Conservation (phyloP, 179 eudicot genomes). For the Spinacia oleracea region DNA sequence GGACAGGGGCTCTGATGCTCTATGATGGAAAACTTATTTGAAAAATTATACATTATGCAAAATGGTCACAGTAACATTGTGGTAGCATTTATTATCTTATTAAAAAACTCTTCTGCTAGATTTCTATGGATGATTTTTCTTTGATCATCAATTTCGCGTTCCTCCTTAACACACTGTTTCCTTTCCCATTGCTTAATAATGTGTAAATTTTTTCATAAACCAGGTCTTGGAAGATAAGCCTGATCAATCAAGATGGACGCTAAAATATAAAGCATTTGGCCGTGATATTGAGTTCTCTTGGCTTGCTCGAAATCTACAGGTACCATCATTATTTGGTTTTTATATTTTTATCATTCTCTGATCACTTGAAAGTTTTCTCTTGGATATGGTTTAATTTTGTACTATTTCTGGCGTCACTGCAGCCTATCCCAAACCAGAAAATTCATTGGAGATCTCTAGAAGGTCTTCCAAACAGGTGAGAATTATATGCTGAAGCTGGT, state of each 20-base stretch:
- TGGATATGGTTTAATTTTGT: slow-evolving; percentile 8
- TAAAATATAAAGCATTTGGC: slow-evolving; percentile 87
- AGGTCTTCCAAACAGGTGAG: slow-evolving; percentile 93
- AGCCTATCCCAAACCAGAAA: slow-evolving; percentile 95
- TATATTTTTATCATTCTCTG: background rate
- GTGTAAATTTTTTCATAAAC: too few relatives aligned
- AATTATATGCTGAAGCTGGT: background rate
- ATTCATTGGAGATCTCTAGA: slow-evolving; percentile 97
- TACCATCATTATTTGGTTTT: slow-evolving; percentile 14
- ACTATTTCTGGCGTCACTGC: slow-evolving; percentile 28
- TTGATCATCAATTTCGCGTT: background rate
- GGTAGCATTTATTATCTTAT: background rate
- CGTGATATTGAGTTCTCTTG: slow-evolving; percentile 88
- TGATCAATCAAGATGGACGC: slow-evolving; percentile 79
- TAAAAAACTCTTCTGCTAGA: background rate
- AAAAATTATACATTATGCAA: background rate
- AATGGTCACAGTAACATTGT: background rate
- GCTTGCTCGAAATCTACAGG: slow-evolving; percentile 99
- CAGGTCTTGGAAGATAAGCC: slow-evolving; percentile 87
- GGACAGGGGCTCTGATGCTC: background rate
- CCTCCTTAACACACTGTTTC: background rate
- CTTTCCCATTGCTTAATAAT: background rate
- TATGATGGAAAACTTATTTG: background rate
- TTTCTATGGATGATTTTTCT: background rate
- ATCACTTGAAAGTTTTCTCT: slow-evolving; percentile 2